phyloP scores from a whole-genome alignment of 2,329 filamentous ascomycete species.

The Blastomyces silverae region DNA sequence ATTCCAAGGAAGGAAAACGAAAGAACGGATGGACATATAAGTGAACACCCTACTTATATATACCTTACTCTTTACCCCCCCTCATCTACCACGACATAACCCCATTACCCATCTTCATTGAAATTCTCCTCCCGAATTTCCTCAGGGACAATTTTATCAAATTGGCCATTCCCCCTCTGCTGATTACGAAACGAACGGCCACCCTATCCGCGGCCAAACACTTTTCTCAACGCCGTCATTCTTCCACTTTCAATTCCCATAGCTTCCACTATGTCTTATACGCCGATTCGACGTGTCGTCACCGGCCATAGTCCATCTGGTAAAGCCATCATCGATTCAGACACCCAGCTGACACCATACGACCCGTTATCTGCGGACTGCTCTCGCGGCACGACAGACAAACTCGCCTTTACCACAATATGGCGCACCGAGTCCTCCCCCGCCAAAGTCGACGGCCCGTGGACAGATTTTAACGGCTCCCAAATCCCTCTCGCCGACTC shows the following conservation, averaged over 20 bases:
- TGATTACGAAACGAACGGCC: not conserved
- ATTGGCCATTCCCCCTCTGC: not conserved
- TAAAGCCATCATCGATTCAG: slow-evolving; percentile 27
- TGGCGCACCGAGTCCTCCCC: slow-evolving; percentile 25
- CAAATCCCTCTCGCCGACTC: slow-evolving; percentile 23
- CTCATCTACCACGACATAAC: not conserved
- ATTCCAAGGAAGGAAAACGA: not conserved
- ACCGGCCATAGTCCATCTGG: slow-evolving; percentile 27
- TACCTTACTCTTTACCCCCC: not conserved
- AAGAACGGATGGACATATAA: not conserved
- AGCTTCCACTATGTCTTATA: slow-evolving; percentile 13
- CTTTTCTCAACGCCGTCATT: not conserved
- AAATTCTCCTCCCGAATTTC: not conserved
- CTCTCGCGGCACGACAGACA: slow-evolving; percentile 17
- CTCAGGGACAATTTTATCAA: no score
- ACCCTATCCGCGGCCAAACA: not conserved
- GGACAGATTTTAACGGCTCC: slow-evolving; percentile 24
- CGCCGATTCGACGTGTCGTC: slow-evolving; percentile 24
- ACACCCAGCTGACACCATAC: slow-evolving; percentile 24
- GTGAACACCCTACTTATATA: not conserved
- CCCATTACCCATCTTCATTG: not conserved
- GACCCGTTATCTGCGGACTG: slow-evolving; percentile 20
- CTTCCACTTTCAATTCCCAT: not conserved
- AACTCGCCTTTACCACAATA: slow-evolving; percentile 26
- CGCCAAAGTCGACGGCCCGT: slow-evolving; percentile 22